A percentile compares a stretch with the other conserved stretches of the same genome.
Evolutionary conservation across 805 yeast genomes (phyloP).

Genomic region (Myxozyma nipponensis): DNA sequence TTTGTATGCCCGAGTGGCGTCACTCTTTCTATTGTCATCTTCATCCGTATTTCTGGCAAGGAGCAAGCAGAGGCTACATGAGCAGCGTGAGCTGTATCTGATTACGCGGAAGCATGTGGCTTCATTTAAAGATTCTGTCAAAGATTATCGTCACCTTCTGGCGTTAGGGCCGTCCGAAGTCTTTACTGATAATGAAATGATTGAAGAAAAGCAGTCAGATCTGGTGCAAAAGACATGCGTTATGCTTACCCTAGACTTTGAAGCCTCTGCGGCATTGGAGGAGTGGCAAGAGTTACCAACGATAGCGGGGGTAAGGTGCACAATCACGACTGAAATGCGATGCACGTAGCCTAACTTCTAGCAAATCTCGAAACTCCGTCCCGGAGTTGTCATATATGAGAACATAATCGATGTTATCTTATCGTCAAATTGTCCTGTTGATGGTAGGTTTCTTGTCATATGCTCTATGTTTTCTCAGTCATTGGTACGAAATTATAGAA

Average conservation of each 20-base stretch:
- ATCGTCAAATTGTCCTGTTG: constrained; percentile 9
- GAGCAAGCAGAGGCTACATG: not conserved
- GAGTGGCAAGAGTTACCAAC: constrained; percentile 9
- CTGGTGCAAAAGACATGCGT: constrained; percentile 3
- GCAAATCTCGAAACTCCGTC: constrained; percentile 1
- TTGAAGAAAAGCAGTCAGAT: not conserved
- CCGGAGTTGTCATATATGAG: constrained; percentile 7
- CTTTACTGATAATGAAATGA: not conserved
- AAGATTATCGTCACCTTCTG: not conserved
- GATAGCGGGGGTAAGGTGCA: constrained; percentile 1
- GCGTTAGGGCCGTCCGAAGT: not conserved
- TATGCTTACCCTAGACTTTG: constrained; percentile 16
- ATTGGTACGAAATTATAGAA: constrained; percentile 3
- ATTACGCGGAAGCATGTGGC: constrained; percentile 4
- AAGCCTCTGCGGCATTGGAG: constrained; percentile 14
- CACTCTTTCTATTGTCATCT: constrained; percentile 8
- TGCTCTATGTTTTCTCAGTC: not conserved
- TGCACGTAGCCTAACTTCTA: not conserved
- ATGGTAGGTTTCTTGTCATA: constrained; percentile 1
- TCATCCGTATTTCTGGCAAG: constrained; percentile 13
- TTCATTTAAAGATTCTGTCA: not conserved
- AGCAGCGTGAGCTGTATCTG: constrained; percentile 7
- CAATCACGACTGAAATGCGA: not conserved
- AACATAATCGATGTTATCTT: constrained; percentile 17
- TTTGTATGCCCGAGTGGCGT: constrained; percentile 4